phyloP scores from a whole-genome alignment of 2,329 filamentous ascomycete species.

The Trichoderma gracile region DNA sequence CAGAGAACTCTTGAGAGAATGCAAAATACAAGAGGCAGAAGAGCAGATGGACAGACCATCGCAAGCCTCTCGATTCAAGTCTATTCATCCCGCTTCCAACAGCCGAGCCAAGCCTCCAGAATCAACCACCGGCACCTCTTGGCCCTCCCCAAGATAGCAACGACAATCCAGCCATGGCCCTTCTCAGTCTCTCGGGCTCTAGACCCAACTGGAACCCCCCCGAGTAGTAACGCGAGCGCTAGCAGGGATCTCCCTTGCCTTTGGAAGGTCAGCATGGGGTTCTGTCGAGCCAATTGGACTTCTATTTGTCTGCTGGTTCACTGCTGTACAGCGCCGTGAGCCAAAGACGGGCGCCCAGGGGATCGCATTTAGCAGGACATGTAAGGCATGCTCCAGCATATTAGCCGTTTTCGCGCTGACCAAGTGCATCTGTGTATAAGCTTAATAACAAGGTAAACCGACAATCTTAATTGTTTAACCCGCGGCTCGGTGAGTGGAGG shows the following conservation, averaged over 20 bases:
- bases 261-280: not conserved
- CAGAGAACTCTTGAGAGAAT: too few relatives aligned
- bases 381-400: not conserved
- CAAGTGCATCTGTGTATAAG: not conserved
- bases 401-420: slow-evolving; percentile 1
- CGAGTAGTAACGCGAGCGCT: not conserved
- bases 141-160: not conserved
- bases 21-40: too few relatives aligned
- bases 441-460: slow-evolving; percentile 16
- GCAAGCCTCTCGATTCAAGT: not conserved
- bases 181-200: not conserved
- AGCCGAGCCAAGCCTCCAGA: slow-evolving; percentile 15
- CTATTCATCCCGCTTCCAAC: not conserved
- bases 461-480: not conserved
- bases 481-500: not conserved
- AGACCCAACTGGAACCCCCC: not conserved
- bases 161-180: not conserved
- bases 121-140: slow-evolving; percentile 1
- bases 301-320: too few relatives aligned
- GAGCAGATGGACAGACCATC: not conserved
- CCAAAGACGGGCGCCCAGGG: not conserved
- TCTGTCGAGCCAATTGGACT: not conserved
- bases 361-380: not conserved
- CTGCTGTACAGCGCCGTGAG: too few relatives aligned
- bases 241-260: not conserved